Base-by-base conservation (phyloP, 1,139 yeast genomes). In the Suhomyces ambrosiae region DNA sequence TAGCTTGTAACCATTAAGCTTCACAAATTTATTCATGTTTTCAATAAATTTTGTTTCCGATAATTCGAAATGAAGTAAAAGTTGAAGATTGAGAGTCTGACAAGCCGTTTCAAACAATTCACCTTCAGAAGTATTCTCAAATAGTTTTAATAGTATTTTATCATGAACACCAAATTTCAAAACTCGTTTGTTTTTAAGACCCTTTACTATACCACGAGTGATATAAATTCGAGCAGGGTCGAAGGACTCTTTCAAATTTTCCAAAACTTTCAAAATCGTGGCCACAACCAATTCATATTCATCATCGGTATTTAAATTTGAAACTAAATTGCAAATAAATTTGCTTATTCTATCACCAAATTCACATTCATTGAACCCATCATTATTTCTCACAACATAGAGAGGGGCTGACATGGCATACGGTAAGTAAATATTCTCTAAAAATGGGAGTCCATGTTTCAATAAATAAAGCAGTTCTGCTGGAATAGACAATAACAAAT, bases 141-240 rank as follows among this genome's bases (percentile, higher is more conserved):
- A 80, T 15, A 84, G 55, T 7, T 65, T 61, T 14, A 64, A 47
- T 21, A 84, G 53, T 3, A 59, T 66, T 54, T 9, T 39, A 30
- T 55, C 69, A 39, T 44, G 63, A 4, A 25, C 49, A 23, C 50
- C 81, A 48, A 27, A 71, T 45, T 39, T 48, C 32, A 64, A 46
- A 7, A 54, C 48, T 41, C 52, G 31, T 43, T 47, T 50, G 0
- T 53, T 54, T 7, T 13, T 28, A 23, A 85, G 60, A 0, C 87
- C 90, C 6, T 62, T 50, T 9, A 76, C 53, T 7, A 86, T 50
- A 6, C 95, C 95, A 22, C 66, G 60, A 1, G 80, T 53, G 3
- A 84, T 61, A 48, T 79, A 84, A 2, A 85, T 71, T 54, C 88
- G 75, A 0, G 92, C 79, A 1, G 90, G 87, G 45, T 82, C 95